phyloP scores from a whole-genome alignment of 129 eudicot genomes.

The Flaveria robusta region DNA sequence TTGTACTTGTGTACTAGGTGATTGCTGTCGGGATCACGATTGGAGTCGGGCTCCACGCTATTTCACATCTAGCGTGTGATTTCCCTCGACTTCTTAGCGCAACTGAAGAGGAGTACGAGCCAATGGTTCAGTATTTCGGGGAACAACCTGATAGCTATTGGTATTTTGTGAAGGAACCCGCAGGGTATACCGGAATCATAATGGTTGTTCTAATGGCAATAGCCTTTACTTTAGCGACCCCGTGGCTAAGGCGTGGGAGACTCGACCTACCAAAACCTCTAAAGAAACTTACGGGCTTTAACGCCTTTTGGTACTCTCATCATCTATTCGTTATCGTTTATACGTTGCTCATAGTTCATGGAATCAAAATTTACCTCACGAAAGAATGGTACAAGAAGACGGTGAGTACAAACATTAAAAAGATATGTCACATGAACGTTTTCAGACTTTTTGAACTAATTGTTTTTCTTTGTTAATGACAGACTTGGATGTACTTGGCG shows the following conservation, averaged over 20 bases:
- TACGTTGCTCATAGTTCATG: slow-evolving; percentile 48
- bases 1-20: slow-evolving; percentile 26
- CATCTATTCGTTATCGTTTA: slow-evolving; percentile 61
- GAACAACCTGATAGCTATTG: slow-evolving; percentile 48
- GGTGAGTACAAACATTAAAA: slow-evolving; percentile 38
- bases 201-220: slow-evolving; percentile 65
- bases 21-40: slow-evolving; percentile 49
- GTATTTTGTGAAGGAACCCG: slow-evolving; percentile 52
- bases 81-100: slow-evolving; percentile 60
- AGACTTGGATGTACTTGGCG: slow-evolving; percentile 82
- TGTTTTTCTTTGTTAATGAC: background rate
- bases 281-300: slow-evolving; percentile 58
- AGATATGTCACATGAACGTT: background rate
- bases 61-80: slow-evolving; percentile 58
- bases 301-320: slow-evolving; percentile 79
- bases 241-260: slow-evolving; percentile 54
- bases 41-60: slow-evolving; percentile 56
- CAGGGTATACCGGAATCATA: slow-evolving; percentile 51
- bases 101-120: slow-evolving; percentile 46
- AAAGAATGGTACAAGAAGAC: slow-evolving; percentile 66
- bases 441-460: background rate
- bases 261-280: slow-evolving; percentile 44
- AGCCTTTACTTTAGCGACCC: slow-evolving; percentile 57
- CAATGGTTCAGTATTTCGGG: slow-evolving; percentile 48
- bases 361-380: slow-evolving; percentile 51